Percentiles rank a stretch among this genome's conserved stretches.
Evolutionary conservation across 345 rosid genomes (phyloP).

Genomic region (Nasturtium officinale): DNA sequence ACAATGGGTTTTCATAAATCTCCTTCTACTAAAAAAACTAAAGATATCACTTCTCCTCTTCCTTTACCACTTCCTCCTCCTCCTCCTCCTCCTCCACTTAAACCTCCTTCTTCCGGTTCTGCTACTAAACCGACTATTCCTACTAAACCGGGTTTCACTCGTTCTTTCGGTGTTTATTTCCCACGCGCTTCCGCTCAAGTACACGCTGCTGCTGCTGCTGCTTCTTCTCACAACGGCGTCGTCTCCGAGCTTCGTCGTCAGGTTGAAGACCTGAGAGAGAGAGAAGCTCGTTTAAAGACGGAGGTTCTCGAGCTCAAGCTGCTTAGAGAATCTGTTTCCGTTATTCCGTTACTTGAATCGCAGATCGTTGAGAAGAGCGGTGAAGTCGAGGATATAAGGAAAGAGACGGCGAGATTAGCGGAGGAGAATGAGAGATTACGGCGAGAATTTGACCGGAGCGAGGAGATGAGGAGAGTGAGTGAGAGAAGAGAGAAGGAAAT

Average conservation of each 20-base stretch:
- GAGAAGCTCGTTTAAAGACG: constrained; percentile 68
- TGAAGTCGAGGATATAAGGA: constrained; percentile 46
- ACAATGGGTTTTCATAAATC: constrained; percentile 91
- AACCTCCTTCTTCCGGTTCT: constrained; percentile 37
- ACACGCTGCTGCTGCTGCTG: constrained; percentile 50
- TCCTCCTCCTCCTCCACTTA: constrained; percentile 41
- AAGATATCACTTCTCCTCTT: constrained; percentile 26
- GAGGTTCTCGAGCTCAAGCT: constrained; percentile 78
- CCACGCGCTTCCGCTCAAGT: constrained; percentile 97
- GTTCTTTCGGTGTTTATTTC: constrained; percentile 84
- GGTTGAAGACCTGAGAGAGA: constrained; percentile 75
- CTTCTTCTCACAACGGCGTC: constrained; percentile 52
- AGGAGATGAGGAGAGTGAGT: constrained; percentile 32
- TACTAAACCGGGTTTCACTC: constrained; percentile 55
- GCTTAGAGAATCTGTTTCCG: constrained; percentile 67
- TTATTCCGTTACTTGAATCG: constrained; percentile 70
- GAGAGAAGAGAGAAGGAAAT: constrained; percentile 54
- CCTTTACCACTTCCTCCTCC: constrained; percentile 43
- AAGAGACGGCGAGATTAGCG: constrained; percentile 49
- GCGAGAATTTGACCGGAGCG: constrained; percentile 37
- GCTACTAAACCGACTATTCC: constrained; percentile 5
- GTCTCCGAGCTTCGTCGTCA: constrained; percentile 69
- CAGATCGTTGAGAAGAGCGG: constrained; percentile 49
- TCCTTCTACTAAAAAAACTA: constrained; percentile 45
- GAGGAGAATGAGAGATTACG: constrained; percentile 54